These are phyloP conservation scores for Nigrospora oryzae DNA, from an alignment of 2,329 filamentous ascomycete species.

Conservation along the genomic window DNA sequence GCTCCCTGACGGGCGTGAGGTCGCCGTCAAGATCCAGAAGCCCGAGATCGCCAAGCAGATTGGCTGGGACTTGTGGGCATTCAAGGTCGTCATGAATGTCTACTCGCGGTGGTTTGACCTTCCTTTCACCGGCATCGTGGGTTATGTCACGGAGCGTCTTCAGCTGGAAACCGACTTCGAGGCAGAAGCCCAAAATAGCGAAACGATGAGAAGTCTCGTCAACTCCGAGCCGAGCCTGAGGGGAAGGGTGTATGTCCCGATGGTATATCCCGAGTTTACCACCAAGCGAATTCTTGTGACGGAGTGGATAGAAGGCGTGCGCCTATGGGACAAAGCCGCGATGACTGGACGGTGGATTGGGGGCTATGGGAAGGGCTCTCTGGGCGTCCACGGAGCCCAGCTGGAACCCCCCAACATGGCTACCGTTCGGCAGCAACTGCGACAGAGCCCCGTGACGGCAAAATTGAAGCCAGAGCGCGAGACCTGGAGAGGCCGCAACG, in stretches of 20 bases:
- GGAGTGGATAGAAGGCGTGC: slow-evolving; percentile 94
- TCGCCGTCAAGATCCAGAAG: slow-evolving; percentile 96
- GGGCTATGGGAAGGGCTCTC: slow-evolving; percentile 65
- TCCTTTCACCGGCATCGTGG: slow-evolving; percentile 84
- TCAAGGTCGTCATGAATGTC: slow-evolving; percentile 76
- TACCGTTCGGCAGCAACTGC: slow-evolving; percentile 33
- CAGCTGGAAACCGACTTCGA: slow-evolving; percentile 90
- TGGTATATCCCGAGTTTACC: slow-evolving; percentile 73
- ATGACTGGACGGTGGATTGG: slow-evolving; percentile 74
- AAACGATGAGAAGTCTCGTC: slow-evolving; percentile 73
- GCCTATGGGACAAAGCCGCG: slow-evolving; percentile 83
- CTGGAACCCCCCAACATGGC: slow-evolving; percentile 38
- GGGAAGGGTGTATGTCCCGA: slow-evolving; percentile 79
- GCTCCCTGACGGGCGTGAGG: slow-evolving; percentile 76
- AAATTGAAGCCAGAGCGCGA: slow-evolving; percentile 73
- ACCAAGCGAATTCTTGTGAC: slow-evolving; percentile 82
- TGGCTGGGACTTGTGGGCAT: slow-evolving; percentile 91
- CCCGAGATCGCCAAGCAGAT: slow-evolving; percentile 86
- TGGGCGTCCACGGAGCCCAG: slow-evolving; percentile 62
- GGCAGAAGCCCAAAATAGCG: slow-evolving; percentile 83
- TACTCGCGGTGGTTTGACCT: slow-evolving; percentile 88
- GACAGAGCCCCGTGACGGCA: slow-evolving; percentile 44
- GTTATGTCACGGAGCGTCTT: slow-evolving; percentile 87
- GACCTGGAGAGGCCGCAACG: slow-evolving; percentile 65
- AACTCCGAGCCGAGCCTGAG: slow-evolving; percentile 66